Conservation (phyloP, 306 rosid species). For the Gynostemma pentaphyllum region DNA sequence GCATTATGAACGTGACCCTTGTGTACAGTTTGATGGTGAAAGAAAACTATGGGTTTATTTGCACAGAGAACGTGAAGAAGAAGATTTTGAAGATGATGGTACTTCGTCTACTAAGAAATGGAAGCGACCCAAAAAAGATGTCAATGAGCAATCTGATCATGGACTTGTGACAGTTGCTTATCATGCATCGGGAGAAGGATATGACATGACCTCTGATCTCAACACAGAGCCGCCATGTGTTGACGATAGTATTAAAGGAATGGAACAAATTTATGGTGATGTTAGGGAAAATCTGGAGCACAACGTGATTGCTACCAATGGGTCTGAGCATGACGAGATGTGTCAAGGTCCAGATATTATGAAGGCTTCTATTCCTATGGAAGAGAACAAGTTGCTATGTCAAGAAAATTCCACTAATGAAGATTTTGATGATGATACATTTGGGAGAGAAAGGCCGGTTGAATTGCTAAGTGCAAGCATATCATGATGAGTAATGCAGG, state of each 20-base stretch:
- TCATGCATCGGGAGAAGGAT: constrained; percentile 56
- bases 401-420: constrained; percentile 90
- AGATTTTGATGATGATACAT: constrained; percentile 79
- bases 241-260: constrained; percentile 56
- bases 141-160: constrained; percentile 67
- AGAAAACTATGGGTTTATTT: constrained; percentile 96
- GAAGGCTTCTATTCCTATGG: constrained; percentile 52
- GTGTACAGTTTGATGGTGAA: constrained; percentile 95
- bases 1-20: constrained; percentile 99
- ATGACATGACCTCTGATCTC: constrained; percentile 81
- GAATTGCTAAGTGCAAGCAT: constrained; percentile 57
- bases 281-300: constrained; percentile 38
- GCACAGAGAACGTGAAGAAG: constrained; percentile 98
- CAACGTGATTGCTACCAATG: constrained; percentile 35
- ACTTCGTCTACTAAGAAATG: constrained; percentile 98
- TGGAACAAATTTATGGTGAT: constrained; percentile 40
- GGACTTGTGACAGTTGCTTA: constrained; percentile 67
- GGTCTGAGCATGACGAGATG: constrained; percentile 43
- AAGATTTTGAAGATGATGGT: constrained; percentile 98
- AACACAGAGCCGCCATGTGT: constrained; percentile 58
- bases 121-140: constrained; percentile 96
- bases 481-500: constrained; percentile 54
- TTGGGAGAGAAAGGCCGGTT: constrained; percentile 63
- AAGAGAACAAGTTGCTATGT: constrained; percentile 52
- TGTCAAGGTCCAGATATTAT: constrained; percentile 37